Evolutionary conservation across 148 eudicot genomes (phyloP).

Genomic region (Cornus controversa): DNA sequence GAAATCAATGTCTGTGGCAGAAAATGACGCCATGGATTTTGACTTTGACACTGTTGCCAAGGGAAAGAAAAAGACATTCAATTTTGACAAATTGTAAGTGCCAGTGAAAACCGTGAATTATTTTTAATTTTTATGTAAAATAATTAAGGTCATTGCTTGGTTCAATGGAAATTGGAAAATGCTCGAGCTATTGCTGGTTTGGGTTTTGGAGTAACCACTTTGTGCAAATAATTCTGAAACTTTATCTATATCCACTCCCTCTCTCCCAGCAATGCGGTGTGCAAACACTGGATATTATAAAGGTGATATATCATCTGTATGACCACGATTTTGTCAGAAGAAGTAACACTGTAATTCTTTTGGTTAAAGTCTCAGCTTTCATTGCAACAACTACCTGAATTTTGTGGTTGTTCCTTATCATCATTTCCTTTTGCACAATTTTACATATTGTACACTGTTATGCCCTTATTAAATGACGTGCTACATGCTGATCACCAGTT

Average conservation of each 20-base stretch:
- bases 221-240: no score
- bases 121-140: not conserved
- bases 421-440: not conserved
- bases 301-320: conserved; percentile 2
- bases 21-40: conserved; percentile 70
- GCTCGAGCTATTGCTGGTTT: no score
- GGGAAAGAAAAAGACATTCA: conserved; percentile 70
- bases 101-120: conserved; percentile 12
- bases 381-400: not conserved
- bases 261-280: no score
- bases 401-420: not conserved
- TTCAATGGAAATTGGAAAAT: no score
- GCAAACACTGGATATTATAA: no score
- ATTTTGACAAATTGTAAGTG: conserved; percentile 77
- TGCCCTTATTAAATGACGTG: not conserved
- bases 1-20: conserved; percentile 57
- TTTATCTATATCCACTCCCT: no score
- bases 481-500: not conserved
- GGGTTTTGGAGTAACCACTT: no score
- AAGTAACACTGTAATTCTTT: not conserved
- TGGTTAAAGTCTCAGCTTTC: not conserved
- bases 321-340: not conserved
- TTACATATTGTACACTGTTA: not conserved
- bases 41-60: conserved; percentile 58
- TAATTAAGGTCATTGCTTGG: not conserved